Percentiles rank a stretch among this genome's conserved stretches.
phyloP scores from a whole-genome alignment of 108 stramenopile genomes.

The Phaeodactylum tricornutum region DNA sequence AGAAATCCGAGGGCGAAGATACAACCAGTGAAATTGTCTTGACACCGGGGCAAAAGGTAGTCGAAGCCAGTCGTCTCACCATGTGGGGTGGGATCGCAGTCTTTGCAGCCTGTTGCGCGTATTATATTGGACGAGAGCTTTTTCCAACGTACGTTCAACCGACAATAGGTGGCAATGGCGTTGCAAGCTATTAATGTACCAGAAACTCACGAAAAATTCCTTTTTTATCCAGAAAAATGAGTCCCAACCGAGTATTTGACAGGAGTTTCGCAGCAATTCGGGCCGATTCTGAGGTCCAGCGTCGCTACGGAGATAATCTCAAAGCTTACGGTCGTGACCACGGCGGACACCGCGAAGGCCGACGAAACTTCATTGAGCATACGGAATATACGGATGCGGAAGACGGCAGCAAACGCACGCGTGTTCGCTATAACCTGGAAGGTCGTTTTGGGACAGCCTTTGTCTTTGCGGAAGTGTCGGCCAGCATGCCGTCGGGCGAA shows the following conservation, averaged over 20 bases:
- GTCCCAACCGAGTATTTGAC: slow-evolving; percentile 83
- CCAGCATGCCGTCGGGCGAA: slow-evolving; percentile 74
- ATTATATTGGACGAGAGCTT: slow-evolving; percentile 62
- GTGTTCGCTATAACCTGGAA: slow-evolving; percentile 90
- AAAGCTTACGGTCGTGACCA: slow-evolving; percentile 94
- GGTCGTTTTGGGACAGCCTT: slow-evolving; percentile 76
- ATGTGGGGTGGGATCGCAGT: slow-evolving; percentile 62
- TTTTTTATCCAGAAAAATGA: slow-evolving; percentile 53
- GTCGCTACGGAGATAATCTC: slow-evolving; percentile 74
- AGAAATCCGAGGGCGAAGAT: neutral
- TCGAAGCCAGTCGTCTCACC: slow-evolving; percentile 60
- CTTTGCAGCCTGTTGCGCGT: slow-evolving; percentile 73
- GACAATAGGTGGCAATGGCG: neutral
- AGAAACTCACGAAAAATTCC: neutral
- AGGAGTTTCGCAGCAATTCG: slow-evolving; percentile 46
- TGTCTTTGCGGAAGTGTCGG: slow-evolving; percentile 82
- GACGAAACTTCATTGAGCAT: slow-evolving; percentile 92
- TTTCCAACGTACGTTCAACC: slow-evolving; percentile 27
- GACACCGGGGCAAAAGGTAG: slow-evolving; percentile 86
- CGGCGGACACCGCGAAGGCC: slow-evolving; percentile 89
- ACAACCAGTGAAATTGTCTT: slow-evolving; percentile 46
- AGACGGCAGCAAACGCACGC: slow-evolving; percentile 81
- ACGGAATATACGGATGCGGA: slow-evolving; percentile 69
- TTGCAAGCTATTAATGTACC: neutral
- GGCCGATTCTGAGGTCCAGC: slow-evolving; percentile 48